A percentile compares a stretch with the other conserved stretches of the same genome.
Evolutionary conservation across 768 basidiomycete genomes (phyloP).

Genomic region (Kwoniella sp.): DNA sequence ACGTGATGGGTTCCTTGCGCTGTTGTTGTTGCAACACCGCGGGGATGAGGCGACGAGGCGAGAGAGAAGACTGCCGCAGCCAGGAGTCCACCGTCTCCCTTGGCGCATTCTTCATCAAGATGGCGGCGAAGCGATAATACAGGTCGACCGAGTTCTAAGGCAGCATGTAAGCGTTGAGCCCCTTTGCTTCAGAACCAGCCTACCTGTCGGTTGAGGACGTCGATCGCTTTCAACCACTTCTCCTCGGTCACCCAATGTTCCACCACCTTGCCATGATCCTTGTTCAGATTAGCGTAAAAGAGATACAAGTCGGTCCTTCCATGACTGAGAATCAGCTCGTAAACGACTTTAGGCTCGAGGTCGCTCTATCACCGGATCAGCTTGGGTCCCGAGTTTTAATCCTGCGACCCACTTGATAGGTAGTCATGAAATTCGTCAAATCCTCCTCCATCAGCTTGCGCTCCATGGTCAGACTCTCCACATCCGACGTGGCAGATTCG

Average conservation of each 20-base stretch:
- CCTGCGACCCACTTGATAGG: slow-evolving; percentile 79
- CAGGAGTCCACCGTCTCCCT: slow-evolving; percentile 89
- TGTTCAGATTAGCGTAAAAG: slow-evolving; percentile 75
- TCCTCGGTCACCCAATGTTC: slow-evolving; percentile 91
- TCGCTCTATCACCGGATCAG: slow-evolving; percentile 59
- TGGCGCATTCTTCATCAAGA: slow-evolving; percentile 77
- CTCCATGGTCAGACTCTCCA: slow-evolving; percentile 77
- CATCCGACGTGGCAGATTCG: slow-evolving; percentile 64
- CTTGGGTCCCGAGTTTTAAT: too few species aligned
- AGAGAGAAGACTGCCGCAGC: slow-evolving; percentile 73
- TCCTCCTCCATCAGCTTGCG: slow-evolving; percentile 84
- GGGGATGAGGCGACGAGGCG: slow-evolving; percentile 80
- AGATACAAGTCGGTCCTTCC: slow-evolving; percentile 89
- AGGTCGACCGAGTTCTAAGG: slow-evolving; percentile 72
- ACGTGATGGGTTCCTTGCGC: slow-evolving; percentile 54
- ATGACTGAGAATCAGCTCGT: slow-evolving; percentile 88
- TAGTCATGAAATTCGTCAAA: slow-evolving; percentile 83
- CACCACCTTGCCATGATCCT: slow-evolving; percentile 77
- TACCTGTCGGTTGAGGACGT: slow-evolving; percentile 85
- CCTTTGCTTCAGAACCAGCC: too few species aligned
- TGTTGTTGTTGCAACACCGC: slow-evolving; percentile 75
- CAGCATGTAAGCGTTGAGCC: too few species aligned
- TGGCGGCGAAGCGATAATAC: slow-evolving; percentile 88
- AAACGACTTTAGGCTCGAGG: slow-evolving; percentile 76
- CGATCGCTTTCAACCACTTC: slow-evolving; percentile 84